Conservation (phyloP, 768 basidiomycete genomes). For the Lentinula lateritia region DNA sequence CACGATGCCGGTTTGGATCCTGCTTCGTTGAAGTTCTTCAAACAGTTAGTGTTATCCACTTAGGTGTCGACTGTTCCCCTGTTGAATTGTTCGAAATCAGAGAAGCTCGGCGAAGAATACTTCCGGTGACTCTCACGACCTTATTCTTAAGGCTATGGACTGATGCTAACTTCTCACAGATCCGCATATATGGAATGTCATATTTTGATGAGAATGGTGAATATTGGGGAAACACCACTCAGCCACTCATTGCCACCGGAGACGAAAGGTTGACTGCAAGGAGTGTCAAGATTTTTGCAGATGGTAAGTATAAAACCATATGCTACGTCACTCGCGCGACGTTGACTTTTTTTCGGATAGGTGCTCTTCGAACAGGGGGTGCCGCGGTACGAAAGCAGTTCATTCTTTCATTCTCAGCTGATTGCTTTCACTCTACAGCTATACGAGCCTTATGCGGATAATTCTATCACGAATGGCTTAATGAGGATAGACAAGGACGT, state of each 20-base stretch:
- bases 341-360: constrained; percentile 27
- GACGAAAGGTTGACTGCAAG: constrained; percentile 65
- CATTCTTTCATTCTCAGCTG: background rate
- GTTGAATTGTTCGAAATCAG: constrained; percentile 30
- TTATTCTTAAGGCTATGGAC: constrained; percentile 7
- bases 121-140: constrained; percentile 46
- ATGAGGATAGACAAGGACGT: constrained; percentile 65
- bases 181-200: constrained; percentile 76
- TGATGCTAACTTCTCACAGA: constrained; percentile 28
- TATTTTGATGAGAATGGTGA: constrained; percentile 59
- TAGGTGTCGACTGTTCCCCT: background rate
- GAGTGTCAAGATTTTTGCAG: constrained; percentile 76
- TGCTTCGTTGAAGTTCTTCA: constrained; percentile 68
- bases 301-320: constrained; percentile 34
- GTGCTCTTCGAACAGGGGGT: constrained; percentile 85
- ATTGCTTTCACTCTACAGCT: constrained; percentile 37
- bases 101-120: constrained; percentile 47
- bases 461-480: constrained; percentile 69
- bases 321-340: constrained; percentile 4
- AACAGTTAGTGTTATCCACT: constrained; percentile 35
- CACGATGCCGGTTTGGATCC: constrained; percentile 82
- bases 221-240: constrained; percentile 70
- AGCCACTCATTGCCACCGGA: constrained; percentile 48
- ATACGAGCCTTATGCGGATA: constrained; percentile 78
- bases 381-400: constrained; percentile 56